Base-by-base conservation (phyloP, 176 grass and related monocot species). In the Bothriochloa decipiens region DNA sequence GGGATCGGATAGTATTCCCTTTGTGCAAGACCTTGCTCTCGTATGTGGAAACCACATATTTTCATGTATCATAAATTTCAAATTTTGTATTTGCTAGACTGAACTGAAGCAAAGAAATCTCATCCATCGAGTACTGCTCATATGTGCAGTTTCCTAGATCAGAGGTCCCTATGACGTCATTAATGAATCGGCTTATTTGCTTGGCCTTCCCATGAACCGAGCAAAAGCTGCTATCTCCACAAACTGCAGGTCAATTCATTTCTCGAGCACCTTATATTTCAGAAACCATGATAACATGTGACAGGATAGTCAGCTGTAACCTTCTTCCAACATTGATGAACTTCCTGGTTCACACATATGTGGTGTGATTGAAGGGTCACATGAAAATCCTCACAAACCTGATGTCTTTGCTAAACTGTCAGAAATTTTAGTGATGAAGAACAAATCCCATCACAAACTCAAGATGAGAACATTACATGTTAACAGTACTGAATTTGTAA, bases 201-300 rank as follows among this genome's bases (percentile, higher is more conserved):
- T 93, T 76, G 87, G 87, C 35, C 82, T 98, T 68, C 91, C 92
- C 65, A 86, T 85, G n/a, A 81, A 97, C 61, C 85, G 91, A 91
- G 81, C 95, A 42, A 93, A 91, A 82, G 75, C 84, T 82, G 78
- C 89, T 42, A 83, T 92, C 32, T 90, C 95, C 13, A 12, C 66
- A 76, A 95, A 95, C 73, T 93, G 92, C 82, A 85, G 92, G 95
- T 91, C 16, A 68, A 20, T 79, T 33, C 7, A 39, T 50, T 49
- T n/a, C n/a, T n/a, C n/a, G n/a, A n/a, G n/a, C n/a, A n/a, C n/a
- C n/a, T n/a, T n/a, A n/a, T 61, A 50, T 52, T 57, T 17, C 32
- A 77, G 55, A 58, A 62, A 77, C 27, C 0, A 53, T 35, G 13
- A 3, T 46, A 13, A 4, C 6, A 53, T 46, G 26, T 46, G 11